Percentiles rank a stretch among this genome's conserved stretches.
phyloP scores from a whole-genome alignment of 805 yeast genomes.

The Torulaspora quercuum region DNA sequence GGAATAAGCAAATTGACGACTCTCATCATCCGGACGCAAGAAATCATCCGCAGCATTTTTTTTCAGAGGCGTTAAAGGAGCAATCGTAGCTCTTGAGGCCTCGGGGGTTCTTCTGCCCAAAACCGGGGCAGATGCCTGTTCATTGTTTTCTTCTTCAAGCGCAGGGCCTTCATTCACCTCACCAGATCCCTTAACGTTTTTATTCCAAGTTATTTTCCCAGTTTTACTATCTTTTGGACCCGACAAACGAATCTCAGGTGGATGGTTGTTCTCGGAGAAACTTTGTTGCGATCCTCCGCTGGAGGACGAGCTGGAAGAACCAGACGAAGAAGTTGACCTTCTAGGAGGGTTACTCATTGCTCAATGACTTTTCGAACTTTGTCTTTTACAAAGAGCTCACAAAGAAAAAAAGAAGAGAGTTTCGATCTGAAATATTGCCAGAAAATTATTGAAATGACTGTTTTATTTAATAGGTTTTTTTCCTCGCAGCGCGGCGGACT shows the following conservation, averaged over 20 bases:
- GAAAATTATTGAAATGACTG: too few species aligned
- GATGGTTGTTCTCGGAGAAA: neutral
- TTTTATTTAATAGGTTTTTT: too few species aligned
- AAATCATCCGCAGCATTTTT: constrained; percentile 1
- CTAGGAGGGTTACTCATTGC: constrained; percentile 7
- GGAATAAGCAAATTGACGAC: constrained; percentile 11
- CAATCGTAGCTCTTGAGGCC: constrained; percentile 5
- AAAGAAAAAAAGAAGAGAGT: too few species aligned
- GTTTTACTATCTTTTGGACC: constrained; percentile 2
- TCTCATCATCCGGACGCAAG: constrained; percentile 4
- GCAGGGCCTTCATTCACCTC: neutral
- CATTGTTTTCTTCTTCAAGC: too few species aligned
- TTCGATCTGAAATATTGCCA: too few species aligned
- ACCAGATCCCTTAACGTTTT: constrained; percentile 7
- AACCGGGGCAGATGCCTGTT: neutral
- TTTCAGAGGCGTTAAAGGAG: constrained; percentile 13
- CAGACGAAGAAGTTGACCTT: constrained; percentile 10
- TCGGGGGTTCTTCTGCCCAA: constrained; percentile 1
- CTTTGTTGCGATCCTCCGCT: constrained; percentile 1
- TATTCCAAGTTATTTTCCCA: constrained; percentile 12
- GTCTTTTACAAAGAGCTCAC: too few species aligned
- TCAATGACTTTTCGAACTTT: too few species aligned
- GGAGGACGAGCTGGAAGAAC: neutral
- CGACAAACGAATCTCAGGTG: constrained; percentile 1
- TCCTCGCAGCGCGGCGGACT: too few species aligned